Evolutionary conservation across 495 filamentous ascomycete species (phyloP).

Genomic region (Podospora comata): DNA sequence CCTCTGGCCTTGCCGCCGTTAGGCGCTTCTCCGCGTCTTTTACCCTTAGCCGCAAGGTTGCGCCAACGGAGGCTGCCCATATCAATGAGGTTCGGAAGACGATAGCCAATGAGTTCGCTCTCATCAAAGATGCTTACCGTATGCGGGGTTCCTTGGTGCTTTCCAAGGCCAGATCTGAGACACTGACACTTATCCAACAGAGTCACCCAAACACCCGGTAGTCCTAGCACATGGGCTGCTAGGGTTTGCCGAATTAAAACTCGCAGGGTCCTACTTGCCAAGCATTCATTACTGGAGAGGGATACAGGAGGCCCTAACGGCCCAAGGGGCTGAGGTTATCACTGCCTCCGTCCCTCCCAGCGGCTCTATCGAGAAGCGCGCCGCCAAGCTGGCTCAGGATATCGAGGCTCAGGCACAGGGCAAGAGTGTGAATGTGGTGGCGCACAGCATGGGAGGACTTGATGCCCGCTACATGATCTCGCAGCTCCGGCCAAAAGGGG

Average conservation of each 20-base stretch:
- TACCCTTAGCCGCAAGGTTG: neutral
- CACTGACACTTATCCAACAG: constrained; percentile 44
- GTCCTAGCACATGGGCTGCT: constrained; percentile 88
- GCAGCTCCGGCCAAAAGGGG: constrained; percentile 62
- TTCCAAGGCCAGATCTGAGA: constrained; percentile 9
- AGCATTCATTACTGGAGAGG: constrained; percentile 89
- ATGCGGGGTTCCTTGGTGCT: neutral
- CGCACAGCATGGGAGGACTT: constrained; percentile 73
- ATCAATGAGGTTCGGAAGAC: constrained; percentile 58
- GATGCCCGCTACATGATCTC: constrained; percentile 94
- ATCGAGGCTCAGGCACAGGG: constrained; percentile 66
- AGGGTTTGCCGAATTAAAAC: constrained; percentile 79
- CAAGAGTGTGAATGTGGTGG: constrained; percentile 82
- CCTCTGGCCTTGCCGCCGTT: neutral
- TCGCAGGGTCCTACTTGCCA: constrained; percentile 68
- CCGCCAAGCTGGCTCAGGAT: constrained; percentile 59
- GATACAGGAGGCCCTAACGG: constrained; percentile 71
- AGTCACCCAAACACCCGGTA: constrained; percentile 59
- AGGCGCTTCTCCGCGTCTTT: neutral
- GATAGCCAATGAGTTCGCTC: constrained; percentile 76
- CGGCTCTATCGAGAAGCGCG: constrained; percentile 73
- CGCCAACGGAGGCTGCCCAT: constrained; percentile 43
- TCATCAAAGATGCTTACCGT: constrained; percentile 70
- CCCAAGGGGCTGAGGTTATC: constrained; percentile 75
- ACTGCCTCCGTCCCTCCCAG: constrained; percentile 76